Evolutionary conservation across 2,329 filamentous ascomycete species (phyloP), one percentile per base, ranked within the genome.

Genomic region (Fulvia fulva): DNA sequence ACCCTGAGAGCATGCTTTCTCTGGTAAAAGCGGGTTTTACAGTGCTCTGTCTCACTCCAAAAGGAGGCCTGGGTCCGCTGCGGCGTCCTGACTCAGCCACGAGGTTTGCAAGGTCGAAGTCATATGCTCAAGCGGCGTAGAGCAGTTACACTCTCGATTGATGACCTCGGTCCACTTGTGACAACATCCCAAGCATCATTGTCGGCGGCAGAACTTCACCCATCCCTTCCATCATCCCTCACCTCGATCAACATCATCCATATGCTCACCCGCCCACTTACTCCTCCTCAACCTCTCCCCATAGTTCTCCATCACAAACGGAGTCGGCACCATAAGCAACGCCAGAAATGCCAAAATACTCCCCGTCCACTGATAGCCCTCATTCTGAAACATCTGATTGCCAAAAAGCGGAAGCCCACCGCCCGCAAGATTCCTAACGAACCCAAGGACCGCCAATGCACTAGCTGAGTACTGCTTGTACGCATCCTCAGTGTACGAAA

Each of bases 401-500:
- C 60, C 72, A 34, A 78, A 75, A 0, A 78, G 62, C 0, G 75
- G 76, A 21, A 78, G 70, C 5, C 65, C 55, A 14, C 69, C 76
- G 0, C 70, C 73, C 23, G 52, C 71, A 0, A 75, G 45, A 53
- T 75, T 75, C 3, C 73, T 63, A 5, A 75, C 63, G 1, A 76
- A 58, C 6, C 73, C 73, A 11, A 76, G 70, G 0, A 70, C 74
- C 19, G 74, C 73, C 16, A 76, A 66, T 1, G 73, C 74, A n/a
- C 72, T 74, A 14, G 74, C 74, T 1, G 73, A 73, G 58, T 71
- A 76, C 3, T 73, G 69, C 61, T 76, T 76, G 59, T 80, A 80
- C 1, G 75, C 72, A 58, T 80, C 78, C 57, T 79, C 77, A 3
- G 76, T 78, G 57, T 78, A 80, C 9, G 73, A 77, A 49, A 78